Evolutionary conservation across 345 rosid genomes (phyloP).

Genomic region (Nasturtium officinale): DNA sequence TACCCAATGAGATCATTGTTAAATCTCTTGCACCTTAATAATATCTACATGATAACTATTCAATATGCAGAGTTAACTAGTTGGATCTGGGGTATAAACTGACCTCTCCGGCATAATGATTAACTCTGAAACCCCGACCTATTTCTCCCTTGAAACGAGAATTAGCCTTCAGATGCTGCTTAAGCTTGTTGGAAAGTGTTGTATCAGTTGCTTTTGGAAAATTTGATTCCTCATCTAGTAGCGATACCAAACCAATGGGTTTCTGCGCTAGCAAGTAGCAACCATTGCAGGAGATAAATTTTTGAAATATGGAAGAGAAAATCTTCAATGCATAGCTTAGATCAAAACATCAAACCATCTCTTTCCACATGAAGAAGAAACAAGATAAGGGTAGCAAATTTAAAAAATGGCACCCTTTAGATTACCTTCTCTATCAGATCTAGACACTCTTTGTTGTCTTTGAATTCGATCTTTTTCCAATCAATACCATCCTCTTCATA

Average conservation of each 20-base stretch:
- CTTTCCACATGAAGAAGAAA: constrained; percentile 1
- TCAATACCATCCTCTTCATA: constrained; percentile 84
- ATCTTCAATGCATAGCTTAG: background rate
- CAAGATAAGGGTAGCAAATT: background rate
- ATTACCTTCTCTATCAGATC: constrained; percentile 85
- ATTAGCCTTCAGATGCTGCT: constrained; percentile 66
- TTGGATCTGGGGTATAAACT: constrained; percentile 27
- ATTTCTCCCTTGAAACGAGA: constrained; percentile 78
- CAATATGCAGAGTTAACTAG: constrained; percentile 1
- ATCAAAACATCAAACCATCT: constrained; percentile 1
- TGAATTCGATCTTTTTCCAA: constrained; percentile 86
- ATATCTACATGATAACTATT: background rate
- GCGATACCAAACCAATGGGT: constrained; percentile 77
- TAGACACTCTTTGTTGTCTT: constrained; percentile 86
- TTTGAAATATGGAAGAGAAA: too few species aligned
- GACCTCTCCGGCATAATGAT: constrained; percentile 93
- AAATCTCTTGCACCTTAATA: background rate
- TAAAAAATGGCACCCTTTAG: background rate
- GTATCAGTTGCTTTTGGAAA: constrained; percentile 80
- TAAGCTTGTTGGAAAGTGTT: constrained; percentile 80
- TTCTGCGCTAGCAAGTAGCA: constrained; percentile 68
- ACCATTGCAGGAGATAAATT: constrained; percentile 5
- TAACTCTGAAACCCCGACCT: constrained; percentile 68
- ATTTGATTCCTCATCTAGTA: constrained; percentile 88
- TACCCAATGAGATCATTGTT: background rate